phyloP scores from a whole-genome alignment of 1,139 yeast genomes.

The Scheffersomyces quercinus region DNA sequence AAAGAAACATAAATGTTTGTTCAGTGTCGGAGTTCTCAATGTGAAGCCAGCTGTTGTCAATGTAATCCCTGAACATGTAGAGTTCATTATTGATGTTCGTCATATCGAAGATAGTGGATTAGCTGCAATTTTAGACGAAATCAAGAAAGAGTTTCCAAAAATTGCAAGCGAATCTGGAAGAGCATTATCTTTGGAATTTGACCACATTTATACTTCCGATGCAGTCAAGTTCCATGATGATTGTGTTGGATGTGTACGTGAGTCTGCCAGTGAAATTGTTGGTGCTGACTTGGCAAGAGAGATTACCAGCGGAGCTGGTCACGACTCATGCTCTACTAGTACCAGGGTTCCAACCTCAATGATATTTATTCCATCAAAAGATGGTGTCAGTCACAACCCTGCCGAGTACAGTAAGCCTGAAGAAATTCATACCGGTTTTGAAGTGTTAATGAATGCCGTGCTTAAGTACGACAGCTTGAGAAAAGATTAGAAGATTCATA shows the following conservation, averaged over 20 bases:
- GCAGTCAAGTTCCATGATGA: constrained; percentile 57
- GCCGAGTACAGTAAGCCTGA: constrained; percentile 66
- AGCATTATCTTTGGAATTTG: constrained; percentile 34
- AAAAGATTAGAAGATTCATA: constrained; percentile 1
- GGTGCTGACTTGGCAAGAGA: constrained; percentile 42
- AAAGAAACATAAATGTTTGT: constrained; percentile 49
- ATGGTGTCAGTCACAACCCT: constrained; percentile 72
- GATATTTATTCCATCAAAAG: constrained; percentile 71
- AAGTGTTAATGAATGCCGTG: constrained; percentile 59
- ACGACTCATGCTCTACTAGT: constrained; percentile 65
- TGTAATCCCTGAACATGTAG: constrained; percentile 63
- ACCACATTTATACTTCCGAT: constrained; percentile 46
- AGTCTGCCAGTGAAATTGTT: constrained; percentile 51
- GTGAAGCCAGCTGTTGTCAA: constrained; percentile 62
- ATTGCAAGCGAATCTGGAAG: constrained; percentile 27
- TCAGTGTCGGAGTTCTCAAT: constrained; percentile 59
- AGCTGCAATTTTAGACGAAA: constrained; percentile 38
- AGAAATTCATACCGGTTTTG: constrained; percentile 59
- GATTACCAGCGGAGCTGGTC: constrained; percentile 72
- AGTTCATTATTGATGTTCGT: constrained; percentile 59
- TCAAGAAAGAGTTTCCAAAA: constrained; percentile 34
- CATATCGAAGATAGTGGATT: constrained; percentile 51
- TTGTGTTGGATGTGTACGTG: constrained; percentile 51
- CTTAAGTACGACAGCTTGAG: constrained; percentile 47
- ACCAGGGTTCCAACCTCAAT: constrained; percentile 64